Base-by-base conservation (phyloP, 768 basidiomycete species). In the Lentinula guzmanii region DNA sequence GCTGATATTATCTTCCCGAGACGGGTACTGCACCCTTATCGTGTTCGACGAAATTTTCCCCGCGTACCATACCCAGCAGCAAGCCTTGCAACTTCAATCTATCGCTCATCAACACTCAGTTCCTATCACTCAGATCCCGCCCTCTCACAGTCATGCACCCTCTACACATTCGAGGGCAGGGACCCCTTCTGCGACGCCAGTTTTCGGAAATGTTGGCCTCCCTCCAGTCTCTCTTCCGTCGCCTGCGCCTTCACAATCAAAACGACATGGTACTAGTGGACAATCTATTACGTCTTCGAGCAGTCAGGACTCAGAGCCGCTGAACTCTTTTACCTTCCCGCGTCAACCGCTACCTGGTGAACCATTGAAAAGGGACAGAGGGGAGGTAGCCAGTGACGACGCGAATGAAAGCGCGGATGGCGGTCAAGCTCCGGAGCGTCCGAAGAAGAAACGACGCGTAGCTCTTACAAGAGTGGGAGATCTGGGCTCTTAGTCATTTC, bases 21-120 rank as follows among this genome's bases (percentile, higher is more conserved):
- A 99, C 70, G 97, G 97, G 0, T 99, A 98, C 74, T 98, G 97
- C 77, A 97, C 96, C 0, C 82, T 98, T 61, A 82, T 97, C 66
- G 82, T 92, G 21, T 98, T 99, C 71, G 95, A 98, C 74, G 96
- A 98, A 73, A 89, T 96, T 61, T 82, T 98, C 1, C 85, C 93
- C 0, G 82, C 89, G 4, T 85, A 96, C 70, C 89, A 92, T 64
- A 95, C 88, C 1, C 95, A 98, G 69, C 95, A 95, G 70, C 90
- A 92, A 62, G 85, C 90, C 4, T 82, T 96, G 18, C 95, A 96
- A 72, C 78, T 97, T 34, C 91, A 94, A 68, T 90, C 90, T 39
- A 94, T 97, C 61, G 95, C 95, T 2, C 89, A 92, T 67, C 85
- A 90, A 63, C 86, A 93, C 68, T 89, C 85, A 2, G 82, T 90